Conservation (phyloP, 1,284 basidiomycete genomes). For the Volvariella volvacea region DNA sequence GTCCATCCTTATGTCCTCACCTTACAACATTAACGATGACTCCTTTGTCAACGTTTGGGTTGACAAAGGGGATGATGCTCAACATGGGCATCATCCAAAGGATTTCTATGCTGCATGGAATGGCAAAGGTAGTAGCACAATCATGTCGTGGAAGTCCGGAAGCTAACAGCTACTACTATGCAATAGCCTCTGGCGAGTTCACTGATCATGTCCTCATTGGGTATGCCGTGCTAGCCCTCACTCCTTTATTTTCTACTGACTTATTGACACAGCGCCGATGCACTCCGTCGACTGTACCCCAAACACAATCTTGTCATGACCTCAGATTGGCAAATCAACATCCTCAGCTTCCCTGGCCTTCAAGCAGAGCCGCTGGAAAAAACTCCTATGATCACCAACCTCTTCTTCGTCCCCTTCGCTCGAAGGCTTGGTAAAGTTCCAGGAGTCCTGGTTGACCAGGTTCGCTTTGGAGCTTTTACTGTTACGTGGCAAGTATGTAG, state of each 20-base stretch:
- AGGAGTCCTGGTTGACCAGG: constrained; percentile 44
- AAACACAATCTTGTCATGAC: constrained; percentile 54
- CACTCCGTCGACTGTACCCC: constrained; percentile 53
- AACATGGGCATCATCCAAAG: constrained; percentile 11
- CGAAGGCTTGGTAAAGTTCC: constrained; percentile 34
- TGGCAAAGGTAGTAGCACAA: constrained; percentile 37
- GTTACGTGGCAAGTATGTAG: constrained; percentile 54
- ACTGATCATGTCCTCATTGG: constrained; percentile 35
- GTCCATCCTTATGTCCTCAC: too few relatives aligned
- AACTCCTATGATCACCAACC: constrained; percentile 40
- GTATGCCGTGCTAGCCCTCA: constrained; percentile 23
- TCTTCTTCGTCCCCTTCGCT: constrained; percentile 41
- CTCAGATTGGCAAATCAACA: constrained; percentile 34
- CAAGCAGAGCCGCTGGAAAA: constrained; percentile 38
- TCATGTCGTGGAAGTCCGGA: background rate
- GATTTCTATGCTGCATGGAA: constrained; percentile 46
- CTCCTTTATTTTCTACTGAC: constrained; percentile 2
- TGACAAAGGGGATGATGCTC: constrained; percentile 25
- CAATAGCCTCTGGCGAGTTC: constrained; percentile 43
- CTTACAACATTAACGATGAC: constrained; percentile 24
- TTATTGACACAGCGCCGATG: constrained; percentile 34
- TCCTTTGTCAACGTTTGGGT: constrained; percentile 46
- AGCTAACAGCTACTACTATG: background rate
- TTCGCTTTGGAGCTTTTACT: constrained; percentile 50
- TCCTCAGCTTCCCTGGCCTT: constrained; percentile 48